Evolutionary conservation across 176 grass and related monocot genomes (phyloP).

Genomic region (Puccinellia tenuiflora): DNA sequence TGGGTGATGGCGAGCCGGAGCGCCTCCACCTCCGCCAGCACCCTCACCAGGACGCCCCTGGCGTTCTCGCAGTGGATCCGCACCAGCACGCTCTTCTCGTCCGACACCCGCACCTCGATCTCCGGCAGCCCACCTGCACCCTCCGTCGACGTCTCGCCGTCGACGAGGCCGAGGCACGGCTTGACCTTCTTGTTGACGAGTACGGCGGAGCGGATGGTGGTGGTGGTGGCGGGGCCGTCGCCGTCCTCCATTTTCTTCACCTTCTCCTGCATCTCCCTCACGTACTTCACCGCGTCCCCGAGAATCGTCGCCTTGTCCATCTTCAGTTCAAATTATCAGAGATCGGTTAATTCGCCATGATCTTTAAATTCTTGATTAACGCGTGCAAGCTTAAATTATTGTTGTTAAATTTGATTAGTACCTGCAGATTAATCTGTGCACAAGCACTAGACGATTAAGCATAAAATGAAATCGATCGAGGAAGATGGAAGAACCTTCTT

Average conservation of each 20-base stretch:
- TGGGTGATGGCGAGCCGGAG: constrained; percentile 54
- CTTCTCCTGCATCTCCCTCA: constrained; percentile 67
- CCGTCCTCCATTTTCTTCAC: constrained; percentile 49
- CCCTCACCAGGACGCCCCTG: constrained; percentile 48
- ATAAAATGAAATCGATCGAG: background rate
- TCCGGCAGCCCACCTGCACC: constrained; percentile 30
- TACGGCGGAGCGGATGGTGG: constrained; percentile 33
- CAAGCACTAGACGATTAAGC: background rate
- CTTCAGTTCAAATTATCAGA: constrained; percentile 2
- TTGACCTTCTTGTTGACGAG: constrained; percentile 42
- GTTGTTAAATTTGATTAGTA: no score
- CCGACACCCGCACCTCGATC: constrained; percentile 57
- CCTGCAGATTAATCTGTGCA: no score
- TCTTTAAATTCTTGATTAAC: background rate
- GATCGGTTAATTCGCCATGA: background rate
- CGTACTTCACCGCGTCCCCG: constrained; percentile 63
- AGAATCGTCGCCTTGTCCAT: constrained; percentile 88
- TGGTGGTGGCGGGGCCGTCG: background rate
- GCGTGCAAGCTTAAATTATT: background rate
- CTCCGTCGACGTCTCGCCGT: background rate
- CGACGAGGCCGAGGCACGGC: background rate
- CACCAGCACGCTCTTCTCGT: constrained; percentile 50
- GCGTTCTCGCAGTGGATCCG: constrained; percentile 54
- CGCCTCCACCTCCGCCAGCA: constrained; percentile 67
- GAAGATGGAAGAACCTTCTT: constrained; percentile 53